phyloP scores from a whole-genome alignment of 2,329 filamentous ascomycete species.

The Fusarium paranaense region DNA sequence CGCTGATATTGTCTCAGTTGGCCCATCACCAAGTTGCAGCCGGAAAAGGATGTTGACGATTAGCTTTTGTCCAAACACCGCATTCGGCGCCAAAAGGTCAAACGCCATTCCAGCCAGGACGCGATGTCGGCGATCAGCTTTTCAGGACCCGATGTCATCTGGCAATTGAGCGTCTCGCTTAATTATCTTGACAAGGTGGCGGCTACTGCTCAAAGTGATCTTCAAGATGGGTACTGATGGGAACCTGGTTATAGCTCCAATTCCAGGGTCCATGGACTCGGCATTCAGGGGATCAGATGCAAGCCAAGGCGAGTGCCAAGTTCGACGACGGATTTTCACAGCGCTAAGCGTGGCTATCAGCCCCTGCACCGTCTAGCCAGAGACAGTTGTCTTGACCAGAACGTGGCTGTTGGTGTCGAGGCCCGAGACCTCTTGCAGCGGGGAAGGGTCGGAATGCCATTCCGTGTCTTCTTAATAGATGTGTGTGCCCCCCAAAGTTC shows the following conservation, averaged over 20 bases:
- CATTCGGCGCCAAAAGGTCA: not conserved
- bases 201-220: not conserved
- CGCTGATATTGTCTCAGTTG: not conserved
- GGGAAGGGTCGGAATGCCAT: not conserved
- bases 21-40: not conserved
- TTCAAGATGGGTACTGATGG: not conserved
- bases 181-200: not conserved
- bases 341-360: not conserved
- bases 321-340: not conserved
- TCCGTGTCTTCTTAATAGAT: not conserved
- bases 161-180: not conserved
- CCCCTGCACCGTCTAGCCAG: not conserved
- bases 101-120: not conserved
- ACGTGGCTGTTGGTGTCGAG: not conserved
- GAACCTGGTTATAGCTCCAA: not conserved
- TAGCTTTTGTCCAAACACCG: not conserved
- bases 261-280: not conserved
- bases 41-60: not conserved
- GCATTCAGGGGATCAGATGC: not conserved
- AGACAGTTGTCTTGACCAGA: not conserved
- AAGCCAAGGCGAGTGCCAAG: not conserved
- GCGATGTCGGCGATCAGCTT: not conserved
- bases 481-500: not conserved
- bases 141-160: not conserved
- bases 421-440: not conserved